Base-by-base conservation (phyloP, 2,329 filamentous ascomycete species). In the Xylogone sp. region DNA sequence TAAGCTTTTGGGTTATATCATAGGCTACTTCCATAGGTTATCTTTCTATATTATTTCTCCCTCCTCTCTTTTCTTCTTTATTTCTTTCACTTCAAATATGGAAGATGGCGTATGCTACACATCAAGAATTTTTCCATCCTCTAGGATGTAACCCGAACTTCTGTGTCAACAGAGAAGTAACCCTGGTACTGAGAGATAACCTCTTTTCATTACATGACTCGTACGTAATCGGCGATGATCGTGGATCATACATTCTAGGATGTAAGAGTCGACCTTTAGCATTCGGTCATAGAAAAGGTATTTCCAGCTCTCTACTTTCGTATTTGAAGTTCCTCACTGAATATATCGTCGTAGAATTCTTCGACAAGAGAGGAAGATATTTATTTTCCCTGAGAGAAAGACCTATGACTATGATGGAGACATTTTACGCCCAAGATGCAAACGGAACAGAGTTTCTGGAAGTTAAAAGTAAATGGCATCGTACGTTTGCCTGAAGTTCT, bases 211-310 rank as follows among this genome's bases (percentile, higher is more conserved):
- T 86, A 8, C 8, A 16, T 18, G n/a, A 39, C 5, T 16, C 34
- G n/a, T 88, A 87, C 68, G 78, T 80, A 56, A 78, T 88, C 65
- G 77, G 75, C 49, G 75, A 78, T 4, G 68, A 74, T 43, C 76
- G 74, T 53, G 81, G 81, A 20, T 69, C 73, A 18, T 56, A 58
- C 50, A 56, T 64, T 6, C 47, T 63, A 12, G 56, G 60, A 54
- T 64, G 60, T 49, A 44, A 54, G n/a, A 59, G 58, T 9, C 50
- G 55, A 31, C 48, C 54, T 22, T 54, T 64, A 49, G 58, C 56
- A 4, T 45, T 64, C 13, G 53, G 52, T 19, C 57, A 62, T 43
- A 56, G 60, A 31, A 64, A 64, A 47, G 48, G 48, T 50, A 50
- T 31, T 7, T 44, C 21, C 3, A 16, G 39, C 34, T 5, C 34